phyloP scores from a whole-genome alignment of 1,284 basidiomycete species.

The Papiliotrema fonsecae region DNA sequence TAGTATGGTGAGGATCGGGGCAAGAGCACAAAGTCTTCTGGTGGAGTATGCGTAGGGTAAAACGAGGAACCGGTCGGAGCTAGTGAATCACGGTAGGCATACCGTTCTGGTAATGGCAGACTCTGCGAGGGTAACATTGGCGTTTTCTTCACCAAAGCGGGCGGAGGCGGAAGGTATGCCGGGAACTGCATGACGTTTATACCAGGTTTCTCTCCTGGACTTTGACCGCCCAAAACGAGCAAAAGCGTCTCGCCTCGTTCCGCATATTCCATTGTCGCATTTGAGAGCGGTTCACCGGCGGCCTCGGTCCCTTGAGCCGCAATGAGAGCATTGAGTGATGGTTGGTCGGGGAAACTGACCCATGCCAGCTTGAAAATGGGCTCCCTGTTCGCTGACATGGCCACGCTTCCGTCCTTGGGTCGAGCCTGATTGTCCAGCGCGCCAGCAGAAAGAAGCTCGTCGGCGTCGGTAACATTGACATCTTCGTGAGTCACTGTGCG shows the following conservation, averaged over 20 bases:
- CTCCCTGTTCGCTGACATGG: constrained; percentile 53
- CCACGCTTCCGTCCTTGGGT: constrained; percentile 12
- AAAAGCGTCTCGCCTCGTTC: constrained; percentile 64
- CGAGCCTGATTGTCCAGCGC: constrained; percentile 43
- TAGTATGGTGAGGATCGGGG: constrained; percentile 70
- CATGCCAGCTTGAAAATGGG: constrained; percentile 86
- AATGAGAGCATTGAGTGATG: constrained; percentile 32
- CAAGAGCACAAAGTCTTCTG: constrained; percentile 74
- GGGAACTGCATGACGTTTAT: constrained; percentile 69
- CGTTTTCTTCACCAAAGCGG: constrained; percentile 14
- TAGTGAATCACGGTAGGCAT: constrained; percentile 63
- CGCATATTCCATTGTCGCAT: constrained; percentile 42
- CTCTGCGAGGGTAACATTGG: constrained; percentile 26
- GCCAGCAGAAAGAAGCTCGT: constrained; percentile 46
- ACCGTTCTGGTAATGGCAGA: constrained; percentile 56
- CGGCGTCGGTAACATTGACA: constrained; percentile 49
- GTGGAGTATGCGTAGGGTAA: constrained; percentile 59
- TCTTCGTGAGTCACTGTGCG: constrained; percentile 59
- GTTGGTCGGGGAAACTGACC: constrained; percentile 63
- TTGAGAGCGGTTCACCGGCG: constrained; percentile 30
- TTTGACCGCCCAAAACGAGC: constrained; percentile 71
- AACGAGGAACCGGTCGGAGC: constrained; percentile 57
- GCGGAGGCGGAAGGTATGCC: constrained; percentile 58
- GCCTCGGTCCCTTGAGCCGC: constrained; percentile 26
- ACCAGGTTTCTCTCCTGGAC: constrained; percentile 57